Evolutionary conservation across 148 eudicot species (phyloP).

Genomic region (Tetragonia tetragonoides): DNA sequence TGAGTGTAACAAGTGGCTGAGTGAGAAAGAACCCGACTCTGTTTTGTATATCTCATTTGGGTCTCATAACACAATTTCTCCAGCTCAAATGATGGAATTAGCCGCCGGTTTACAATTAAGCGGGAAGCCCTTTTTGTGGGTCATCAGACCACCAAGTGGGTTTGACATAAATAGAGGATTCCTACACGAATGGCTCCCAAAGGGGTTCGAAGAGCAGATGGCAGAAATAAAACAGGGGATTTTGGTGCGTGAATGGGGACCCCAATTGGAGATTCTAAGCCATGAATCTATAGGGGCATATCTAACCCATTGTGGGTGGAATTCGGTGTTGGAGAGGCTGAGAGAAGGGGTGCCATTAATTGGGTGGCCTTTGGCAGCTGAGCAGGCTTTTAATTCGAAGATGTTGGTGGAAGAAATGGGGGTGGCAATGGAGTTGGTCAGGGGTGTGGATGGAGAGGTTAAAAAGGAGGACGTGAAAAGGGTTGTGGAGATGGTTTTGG

Average conservation of each 20-base stretch:
- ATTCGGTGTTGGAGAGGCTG: constrained; percentile 61
- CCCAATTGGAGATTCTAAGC: constrained; percentile 63
- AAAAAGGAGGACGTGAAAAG: constrained; percentile 27
- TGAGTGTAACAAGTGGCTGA: constrained; percentile 53
- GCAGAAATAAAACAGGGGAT: constrained; percentile 31
- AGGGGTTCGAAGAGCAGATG: constrained; percentile 59
- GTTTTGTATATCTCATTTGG: constrained; percentile 79
- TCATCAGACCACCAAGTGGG: constrained; percentile 61
- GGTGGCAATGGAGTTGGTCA: constrained; percentile 60
- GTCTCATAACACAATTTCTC: constrained; percentile 66
- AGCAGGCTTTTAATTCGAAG: constrained; percentile 64
- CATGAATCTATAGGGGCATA: constrained; percentile 48
- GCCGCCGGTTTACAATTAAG: constrained; percentile 66
- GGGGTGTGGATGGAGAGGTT: constrained; percentile 48
- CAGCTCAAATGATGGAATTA: constrained; percentile 80
- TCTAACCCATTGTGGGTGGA: constrained; percentile 37
- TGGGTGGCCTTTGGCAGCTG: constrained; percentile 47
- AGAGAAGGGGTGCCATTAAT: constrained; percentile 68
- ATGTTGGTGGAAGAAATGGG: constrained; percentile 69
- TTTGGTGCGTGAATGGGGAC: constrained; percentile 63
- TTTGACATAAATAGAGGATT: constrained; percentile 34
- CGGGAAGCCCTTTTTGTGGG: constrained; percentile 66
- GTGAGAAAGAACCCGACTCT: constrained; percentile 31
- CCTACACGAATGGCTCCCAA: constrained; percentile 63
- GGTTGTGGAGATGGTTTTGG: constrained; percentile 37